Base-by-base conservation (phyloP, 495 filamentous ascomycete genomes). In the Tuber brumale region DNA sequence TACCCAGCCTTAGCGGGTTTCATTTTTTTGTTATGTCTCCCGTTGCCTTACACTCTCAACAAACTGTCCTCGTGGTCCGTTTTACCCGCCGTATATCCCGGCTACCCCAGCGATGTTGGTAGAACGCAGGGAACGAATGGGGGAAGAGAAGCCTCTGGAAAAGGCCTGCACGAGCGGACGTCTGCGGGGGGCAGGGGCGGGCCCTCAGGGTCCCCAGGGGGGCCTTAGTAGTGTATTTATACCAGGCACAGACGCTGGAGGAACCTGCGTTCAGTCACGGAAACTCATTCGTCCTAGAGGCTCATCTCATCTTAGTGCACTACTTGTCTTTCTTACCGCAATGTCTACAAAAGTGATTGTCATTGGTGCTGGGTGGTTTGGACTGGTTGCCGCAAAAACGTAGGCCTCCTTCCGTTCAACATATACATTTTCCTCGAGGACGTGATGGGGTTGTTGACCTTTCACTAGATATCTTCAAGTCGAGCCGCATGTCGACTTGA, bases 401-500 rank as follows among this genome's bases (percentile, higher is more conserved):
- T 77, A 45, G 1, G 51, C 7, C 27, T 16, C n/a, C n/a, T 61
- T 12, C 10, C 27, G 14, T 31, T 16, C 51, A 61, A 31, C 3
- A 74, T 39, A 27, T 21, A 61, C 3, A 31, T 31, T 27, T 61
- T 27, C 27, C 31, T 21, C 37, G 27, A 35, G 14, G 57, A 19
- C 2, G 12, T 2, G 27, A 66, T 3, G 14, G 27, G 27, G 9
- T 27, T 66, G 9, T 27, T 66, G 57, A 66, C 57, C 37, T 19
- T 19, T 43, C 16, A 23, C 18, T 27, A 80, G 72, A 35, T 80
- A 77, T 41, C 57, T 77, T 45, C 31, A 81, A 57, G 70, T 80
- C 37, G 75, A 73, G 4, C 74, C 39, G 1, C 46, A 71, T 35
- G 75, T 84, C 48, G 80, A 84, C 42, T 44, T 88, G 5, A 79